Evolutionary conservation across 768 basidiomycete species (phyloP).

Genomic region (Termitomyces sp.): DNA sequence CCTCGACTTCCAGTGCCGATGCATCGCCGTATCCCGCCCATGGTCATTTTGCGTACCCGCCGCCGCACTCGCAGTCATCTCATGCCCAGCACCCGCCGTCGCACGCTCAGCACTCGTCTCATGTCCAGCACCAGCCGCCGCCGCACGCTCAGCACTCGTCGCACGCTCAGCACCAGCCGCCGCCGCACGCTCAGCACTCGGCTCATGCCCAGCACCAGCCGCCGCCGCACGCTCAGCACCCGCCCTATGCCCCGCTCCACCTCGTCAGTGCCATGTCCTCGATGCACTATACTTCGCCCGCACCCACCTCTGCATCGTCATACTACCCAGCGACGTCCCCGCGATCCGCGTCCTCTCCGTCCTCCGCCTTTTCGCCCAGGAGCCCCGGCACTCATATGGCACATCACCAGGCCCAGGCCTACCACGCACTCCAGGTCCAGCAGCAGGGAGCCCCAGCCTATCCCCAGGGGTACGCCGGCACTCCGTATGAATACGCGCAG

Average conservation of each 20-base stretch:
- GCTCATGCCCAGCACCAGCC: neutral
- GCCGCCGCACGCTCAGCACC: neutral
- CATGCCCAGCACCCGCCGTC: conserved; percentile 14
- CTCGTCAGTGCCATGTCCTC: neutral
- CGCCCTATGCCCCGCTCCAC: neutral
- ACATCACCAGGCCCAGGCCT: conserved; percentile 20
- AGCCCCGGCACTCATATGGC: conserved; percentile 10
- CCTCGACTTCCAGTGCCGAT: conserved; percentile 23
- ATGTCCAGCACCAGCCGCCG: conserved; percentile 10
- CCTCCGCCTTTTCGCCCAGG: conserved; percentile 18
- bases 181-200: neutral
- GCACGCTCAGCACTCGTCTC: conserved; percentile 18
- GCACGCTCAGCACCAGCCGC: neutral
- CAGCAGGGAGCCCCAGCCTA: neutral
- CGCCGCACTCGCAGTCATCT: conserved; percentile 22
- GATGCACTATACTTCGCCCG: neutral
- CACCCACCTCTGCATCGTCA: neutral
- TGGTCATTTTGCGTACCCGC: conserved; percentile 9
- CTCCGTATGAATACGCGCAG: no score
- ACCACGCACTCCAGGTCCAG: conserved; percentile 8
- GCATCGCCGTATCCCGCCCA: no score
- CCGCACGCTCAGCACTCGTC: neutral
- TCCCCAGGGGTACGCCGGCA: no score
- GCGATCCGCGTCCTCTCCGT: neutral
- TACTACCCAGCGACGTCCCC: neutral